phyloP scores from a whole-genome alignment of 345 rosid genomes.

The Salix suchowensis region DNA sequence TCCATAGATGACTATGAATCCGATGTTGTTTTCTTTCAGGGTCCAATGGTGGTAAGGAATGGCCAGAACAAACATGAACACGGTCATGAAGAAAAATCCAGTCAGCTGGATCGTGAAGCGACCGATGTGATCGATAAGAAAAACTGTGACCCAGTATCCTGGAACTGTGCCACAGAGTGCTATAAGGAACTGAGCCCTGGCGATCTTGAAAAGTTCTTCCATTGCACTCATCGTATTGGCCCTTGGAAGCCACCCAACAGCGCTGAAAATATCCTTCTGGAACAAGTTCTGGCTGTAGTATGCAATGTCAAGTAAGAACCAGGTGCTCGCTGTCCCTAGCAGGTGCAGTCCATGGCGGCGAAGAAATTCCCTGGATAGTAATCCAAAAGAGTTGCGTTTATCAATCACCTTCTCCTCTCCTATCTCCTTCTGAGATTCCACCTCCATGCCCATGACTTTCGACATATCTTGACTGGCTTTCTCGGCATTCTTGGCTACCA shows the following conservation, averaged over 20 bases:
- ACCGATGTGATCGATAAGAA: neutral
- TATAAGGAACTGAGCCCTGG: neutral
- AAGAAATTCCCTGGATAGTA: slow-evolving; percentile 9
- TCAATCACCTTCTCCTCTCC: neutral
- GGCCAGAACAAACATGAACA: slow-evolving; percentile 11
- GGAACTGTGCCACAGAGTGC: slow-evolving; percentile 14
- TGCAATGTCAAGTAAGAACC: slow-evolving; percentile 6
- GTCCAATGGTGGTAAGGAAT: slow-evolving; percentile 14
- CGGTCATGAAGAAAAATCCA: slow-evolving; percentile 13
- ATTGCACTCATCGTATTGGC: slow-evolving; percentile 1
- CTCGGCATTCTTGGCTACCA: slow-evolving; percentile 29
- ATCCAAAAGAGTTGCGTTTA: neutral
- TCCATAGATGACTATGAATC: neutral
- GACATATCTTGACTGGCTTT: slow-evolving; percentile 33
- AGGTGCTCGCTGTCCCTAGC: neutral
- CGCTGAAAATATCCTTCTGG: slow-evolving; percentile 8
- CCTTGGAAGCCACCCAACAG: slow-evolving; percentile 5
- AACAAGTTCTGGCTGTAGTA: slow-evolving; percentile 9
- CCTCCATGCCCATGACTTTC: slow-evolving; percentile 24
- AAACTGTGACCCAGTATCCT: slow-evolving; percentile 6
- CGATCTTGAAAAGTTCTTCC: slow-evolving; percentile 4
- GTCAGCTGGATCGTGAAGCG: slow-evolving; percentile 7
- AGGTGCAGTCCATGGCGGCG: slow-evolving; percentile 2
- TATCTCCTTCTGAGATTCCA: slow-evolving; percentile 16
- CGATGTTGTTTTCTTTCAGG: slow-evolving; percentile 6